These are phyloP conservation scores for Penicillium canariense DNA, from an alignment of 495 filamentous ascomycete genomes.

Conservation along the genomic window DNA sequence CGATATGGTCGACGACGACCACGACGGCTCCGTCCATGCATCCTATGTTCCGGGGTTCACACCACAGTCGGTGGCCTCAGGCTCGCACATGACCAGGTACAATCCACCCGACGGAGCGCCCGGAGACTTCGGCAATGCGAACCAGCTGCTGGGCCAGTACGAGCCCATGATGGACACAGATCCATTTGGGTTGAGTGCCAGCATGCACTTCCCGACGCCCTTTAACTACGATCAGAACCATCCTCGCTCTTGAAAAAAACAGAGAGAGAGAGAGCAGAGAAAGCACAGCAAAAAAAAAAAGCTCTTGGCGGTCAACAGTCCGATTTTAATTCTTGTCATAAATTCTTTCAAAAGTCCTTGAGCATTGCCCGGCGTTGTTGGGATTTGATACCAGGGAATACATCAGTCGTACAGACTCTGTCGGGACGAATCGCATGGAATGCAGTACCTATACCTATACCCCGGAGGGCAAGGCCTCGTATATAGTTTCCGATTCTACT, in stretches of 20 bases:
- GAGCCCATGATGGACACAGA: constrained; percentile 84
- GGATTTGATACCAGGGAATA: constrained; percentile 26
- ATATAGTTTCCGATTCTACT: too few species aligned
- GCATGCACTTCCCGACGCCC: constrained; percentile 90
- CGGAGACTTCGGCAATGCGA: constrained; percentile 53
- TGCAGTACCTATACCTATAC: not conserved
- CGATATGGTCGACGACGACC: constrained; percentile 87
- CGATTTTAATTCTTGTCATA: not conserved
- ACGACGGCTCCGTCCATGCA: constrained; percentile 64
- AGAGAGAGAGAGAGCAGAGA: not conserved
- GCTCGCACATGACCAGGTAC: constrained; percentile 41
- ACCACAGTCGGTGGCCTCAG: constrained; percentile 41
- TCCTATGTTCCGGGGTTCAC: constrained; percentile 63
- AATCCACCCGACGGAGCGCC: constrained; percentile 38
- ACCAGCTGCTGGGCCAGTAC: constrained; percentile 69
- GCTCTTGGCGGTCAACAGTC: not conserved
- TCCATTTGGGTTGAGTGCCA: constrained; percentile 85
- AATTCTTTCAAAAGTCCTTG: constrained; percentile 22
- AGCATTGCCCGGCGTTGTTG: constrained; percentile 32
- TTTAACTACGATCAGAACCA: constrained; percentile 71
- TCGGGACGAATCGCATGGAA: not conserved
- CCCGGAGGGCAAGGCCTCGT: not conserved
- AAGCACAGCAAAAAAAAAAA: constrained; percentile 5
- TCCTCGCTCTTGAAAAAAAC: constrained; percentile 33
- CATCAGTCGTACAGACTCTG: constrained; percentile 7